phyloP scores from a whole-genome alignment of 129 eudicot genomes.

The Tagetes patula region DNA sequence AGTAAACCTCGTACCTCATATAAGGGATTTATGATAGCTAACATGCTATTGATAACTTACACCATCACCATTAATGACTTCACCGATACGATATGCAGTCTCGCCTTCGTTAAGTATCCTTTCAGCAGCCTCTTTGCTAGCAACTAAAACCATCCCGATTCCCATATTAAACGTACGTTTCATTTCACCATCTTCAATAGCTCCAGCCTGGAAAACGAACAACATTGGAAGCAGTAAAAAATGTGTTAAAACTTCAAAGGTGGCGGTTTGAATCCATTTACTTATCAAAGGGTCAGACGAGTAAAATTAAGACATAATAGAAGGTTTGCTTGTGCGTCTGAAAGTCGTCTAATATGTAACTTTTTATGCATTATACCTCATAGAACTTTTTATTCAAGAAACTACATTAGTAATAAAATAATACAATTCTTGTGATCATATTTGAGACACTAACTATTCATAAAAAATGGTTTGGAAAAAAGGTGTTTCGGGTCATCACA shows the following conservation, averaged over 20 bases:
- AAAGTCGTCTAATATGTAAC: background rate
- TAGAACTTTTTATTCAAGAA: background rate
- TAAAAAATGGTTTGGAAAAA: background rate
- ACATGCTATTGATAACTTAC: constrained; percentile 49
- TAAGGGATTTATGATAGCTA: constrained; percentile 18
- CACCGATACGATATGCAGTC: constrained; percentile 62
- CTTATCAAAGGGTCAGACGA: background rate
- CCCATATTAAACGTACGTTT: constrained; percentile 89
- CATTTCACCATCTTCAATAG: constrained; percentile 76
- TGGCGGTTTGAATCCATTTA: background rate
- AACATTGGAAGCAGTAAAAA: background rate
- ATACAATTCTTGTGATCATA: background rate
- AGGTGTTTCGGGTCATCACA: background rate
- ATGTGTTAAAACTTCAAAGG: background rate
- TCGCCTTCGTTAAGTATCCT: constrained; percentile 52
- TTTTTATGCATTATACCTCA: background rate
- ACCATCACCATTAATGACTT: constrained; percentile 75
- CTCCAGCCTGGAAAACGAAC: constrained; percentile 50
- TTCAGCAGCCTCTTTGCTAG: constrained; percentile 58
- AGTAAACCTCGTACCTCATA: background rate
- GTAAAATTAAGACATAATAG: background rate
- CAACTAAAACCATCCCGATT: constrained; percentile 86
- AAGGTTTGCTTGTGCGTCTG: background rate
- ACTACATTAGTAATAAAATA: no score
- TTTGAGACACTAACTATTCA: background rate